Conservation (phyloP, 768 basidiomycete species). For the Mycena rosella region DNA sequence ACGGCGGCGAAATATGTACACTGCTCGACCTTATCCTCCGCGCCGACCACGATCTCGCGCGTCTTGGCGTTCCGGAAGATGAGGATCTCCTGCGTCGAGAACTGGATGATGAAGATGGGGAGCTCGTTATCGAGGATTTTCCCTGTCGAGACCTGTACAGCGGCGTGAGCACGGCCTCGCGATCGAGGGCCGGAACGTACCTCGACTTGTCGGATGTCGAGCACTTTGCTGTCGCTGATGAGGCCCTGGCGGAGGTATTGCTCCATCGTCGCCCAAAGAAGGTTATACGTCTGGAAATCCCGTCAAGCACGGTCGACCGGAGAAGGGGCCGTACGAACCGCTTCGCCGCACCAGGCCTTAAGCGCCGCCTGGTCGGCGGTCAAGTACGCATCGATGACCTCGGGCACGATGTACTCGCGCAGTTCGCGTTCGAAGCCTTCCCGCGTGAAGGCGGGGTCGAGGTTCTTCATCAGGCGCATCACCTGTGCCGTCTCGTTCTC, state of each 20-base stretch:
- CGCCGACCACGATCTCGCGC: slow-evolving; percentile 87
- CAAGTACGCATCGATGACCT: slow-evolving; percentile 96
- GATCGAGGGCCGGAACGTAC: slow-evolving; percentile 59
- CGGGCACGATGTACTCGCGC: slow-evolving; percentile 97
- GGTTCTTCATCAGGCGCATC: slow-evolving; percentile 83
- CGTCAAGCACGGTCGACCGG: not conserved
- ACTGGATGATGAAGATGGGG: slow-evolving; percentile 92
- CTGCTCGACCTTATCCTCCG: slow-evolving; percentile 92
- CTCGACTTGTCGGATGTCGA: slow-evolving; percentile 98
- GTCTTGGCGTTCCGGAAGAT: slow-evolving; percentile 93
- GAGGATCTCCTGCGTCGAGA: slow-evolving; percentile 94
- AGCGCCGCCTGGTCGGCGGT: slow-evolving; percentile 90
- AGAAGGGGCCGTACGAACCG: slow-evolving; percentile 65
- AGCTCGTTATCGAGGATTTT: slow-evolving; percentile 92
- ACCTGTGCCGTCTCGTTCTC: slow-evolving; percentile 99
- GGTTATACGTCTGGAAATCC: slow-evolving; percentile 85
- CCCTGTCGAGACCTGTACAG: slow-evolving; percentile 77
- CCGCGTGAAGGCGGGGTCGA: slow-evolving; percentile 90
- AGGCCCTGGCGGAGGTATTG: slow-evolving; percentile 92
- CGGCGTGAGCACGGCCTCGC: not conserved
- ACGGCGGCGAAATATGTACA: slow-evolving; percentile 94
- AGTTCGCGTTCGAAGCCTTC: slow-evolving; percentile 92
- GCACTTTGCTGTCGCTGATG: slow-evolving; percentile 91
- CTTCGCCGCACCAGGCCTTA: slow-evolving; percentile 94
- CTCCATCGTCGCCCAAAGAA: slow-evolving; percentile 98